Conservation (phyloP, 106 monocot species). For the Acorus gramineus region DNA sequence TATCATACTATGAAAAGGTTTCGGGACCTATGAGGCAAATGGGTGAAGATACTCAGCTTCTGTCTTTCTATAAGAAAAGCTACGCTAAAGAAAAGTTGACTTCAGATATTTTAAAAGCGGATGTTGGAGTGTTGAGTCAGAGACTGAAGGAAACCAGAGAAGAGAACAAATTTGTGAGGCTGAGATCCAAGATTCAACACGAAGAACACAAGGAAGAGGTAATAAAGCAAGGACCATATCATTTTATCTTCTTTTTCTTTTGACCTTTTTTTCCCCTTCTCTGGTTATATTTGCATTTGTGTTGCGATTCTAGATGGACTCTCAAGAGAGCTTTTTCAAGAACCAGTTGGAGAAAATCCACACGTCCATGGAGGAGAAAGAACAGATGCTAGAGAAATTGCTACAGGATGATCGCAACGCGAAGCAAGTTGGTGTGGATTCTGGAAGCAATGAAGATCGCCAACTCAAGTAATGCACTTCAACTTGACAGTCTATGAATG, state of each 20-base stretch:
- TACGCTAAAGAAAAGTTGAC: not conserved
- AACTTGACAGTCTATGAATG: no score
- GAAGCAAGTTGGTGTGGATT: no score
- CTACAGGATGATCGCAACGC: no score
- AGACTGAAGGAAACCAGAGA: not conserved
- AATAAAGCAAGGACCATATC: not conserved
- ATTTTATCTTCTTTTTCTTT: not conserved
- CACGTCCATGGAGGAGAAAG: no score
- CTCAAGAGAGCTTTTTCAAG: no score
- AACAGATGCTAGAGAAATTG: no score
- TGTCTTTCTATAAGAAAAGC: not conserved
- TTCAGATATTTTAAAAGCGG: not conserved
- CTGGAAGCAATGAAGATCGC: no score
- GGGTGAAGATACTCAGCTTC: not conserved
- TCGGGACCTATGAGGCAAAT: not conserved
- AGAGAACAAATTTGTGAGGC: not conserved
- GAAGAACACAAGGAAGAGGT: conserved; percentile 2
- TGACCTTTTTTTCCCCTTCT: no score
- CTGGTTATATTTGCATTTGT: no score
- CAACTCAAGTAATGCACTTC: no score
- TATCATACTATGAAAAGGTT: not conserved
- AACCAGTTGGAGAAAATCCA: no score
- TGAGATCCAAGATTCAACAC: not conserved
- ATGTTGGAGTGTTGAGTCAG: not conserved
- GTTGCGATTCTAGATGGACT: no score